phyloP scores from a whole-genome alignment of 306 rosid species.

The Cucurbita maxima region DNA sequence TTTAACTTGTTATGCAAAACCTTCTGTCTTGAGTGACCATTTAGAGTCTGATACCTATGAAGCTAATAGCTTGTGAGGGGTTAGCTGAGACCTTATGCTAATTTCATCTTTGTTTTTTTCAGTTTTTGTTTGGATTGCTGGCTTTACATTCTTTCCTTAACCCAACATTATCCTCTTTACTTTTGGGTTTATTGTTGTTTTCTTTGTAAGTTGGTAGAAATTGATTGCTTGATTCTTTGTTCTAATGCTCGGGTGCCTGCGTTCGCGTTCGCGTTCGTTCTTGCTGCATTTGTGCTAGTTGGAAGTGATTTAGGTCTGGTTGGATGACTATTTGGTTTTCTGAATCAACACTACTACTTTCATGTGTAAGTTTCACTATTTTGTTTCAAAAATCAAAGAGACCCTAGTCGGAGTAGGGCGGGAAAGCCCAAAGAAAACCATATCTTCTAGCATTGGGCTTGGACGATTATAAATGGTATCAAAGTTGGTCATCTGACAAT shows the following conservation, averaged over 20 bases:
- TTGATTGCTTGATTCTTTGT: not conserved
- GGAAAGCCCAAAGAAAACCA: too few relatives aligned
- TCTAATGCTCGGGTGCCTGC: not conserved
- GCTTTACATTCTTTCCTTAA: not conserved
- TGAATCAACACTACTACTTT: too few relatives aligned
- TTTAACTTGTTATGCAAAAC: constrained; percentile 12
- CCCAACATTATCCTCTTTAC: not conserved
- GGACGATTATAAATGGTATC: too few relatives aligned
- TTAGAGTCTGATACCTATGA: not conserved
- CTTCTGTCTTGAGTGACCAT: constrained; percentile 19
- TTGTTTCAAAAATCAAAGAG: too few relatives aligned
- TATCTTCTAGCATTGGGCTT: too few relatives aligned
- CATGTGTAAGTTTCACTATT: too few relatives aligned
- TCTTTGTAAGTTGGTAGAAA: not conserved
- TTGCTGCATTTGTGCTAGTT: not conserved
- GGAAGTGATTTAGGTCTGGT: not conserved
- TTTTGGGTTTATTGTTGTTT: not conserved
- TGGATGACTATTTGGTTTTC: too few relatives aligned
- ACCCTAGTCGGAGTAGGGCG: too few relatives aligned
- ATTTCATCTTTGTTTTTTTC: not conserved
- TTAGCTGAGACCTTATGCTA: not conserved
- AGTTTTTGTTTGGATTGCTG: not conserved
- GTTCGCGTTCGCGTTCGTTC: not conserved
- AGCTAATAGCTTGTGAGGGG: not conserved
- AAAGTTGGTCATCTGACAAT: too few relatives aligned